Evolutionary conservation across 2,329 filamentous ascomycete species (phyloP).

Genomic region (Davidsoniella australis): DNA sequence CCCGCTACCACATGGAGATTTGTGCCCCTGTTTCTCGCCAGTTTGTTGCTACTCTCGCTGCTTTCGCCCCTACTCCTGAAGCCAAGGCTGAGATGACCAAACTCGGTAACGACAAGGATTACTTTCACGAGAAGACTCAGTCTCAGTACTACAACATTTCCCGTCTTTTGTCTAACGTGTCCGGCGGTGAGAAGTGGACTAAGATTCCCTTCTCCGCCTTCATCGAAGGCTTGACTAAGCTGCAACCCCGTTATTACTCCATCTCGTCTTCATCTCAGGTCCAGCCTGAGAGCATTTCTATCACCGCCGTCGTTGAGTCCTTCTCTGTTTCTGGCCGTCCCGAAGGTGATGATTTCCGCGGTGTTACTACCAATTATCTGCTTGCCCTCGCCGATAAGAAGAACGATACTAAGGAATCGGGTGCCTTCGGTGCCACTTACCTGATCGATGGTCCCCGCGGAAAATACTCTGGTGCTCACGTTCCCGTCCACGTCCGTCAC

Average conservation of each 20-base stretch:
- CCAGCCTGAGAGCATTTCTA: constrained; percentile 85
- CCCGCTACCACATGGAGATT: constrained; percentile 94
- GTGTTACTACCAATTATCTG: constrained; percentile 93
- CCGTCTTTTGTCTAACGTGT: constrained; percentile 58
- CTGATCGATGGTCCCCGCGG: constrained; percentile 77
- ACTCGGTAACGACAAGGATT: constrained; percentile 84
- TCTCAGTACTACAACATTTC: constrained; percentile 78
- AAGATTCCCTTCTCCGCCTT: constrained; percentile 85
- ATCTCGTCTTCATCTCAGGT: constrained; percentile 94
- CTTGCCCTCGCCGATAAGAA: constrained; percentile 93
- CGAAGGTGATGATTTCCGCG: constrained; percentile 58
- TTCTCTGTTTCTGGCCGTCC: constrained; percentile 58
- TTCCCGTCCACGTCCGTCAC: constrained; percentile 89
- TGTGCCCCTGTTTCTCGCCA: constrained; percentile 91
- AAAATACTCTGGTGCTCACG: constrained; percentile 90
- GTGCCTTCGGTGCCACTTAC: constrained; percentile 73
- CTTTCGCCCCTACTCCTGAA: constrained; percentile 74
- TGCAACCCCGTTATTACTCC: constrained; percentile 97
- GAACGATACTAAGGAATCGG: constrained; percentile 66
- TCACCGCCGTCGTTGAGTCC: constrained; percentile 88
- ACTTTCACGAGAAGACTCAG: constrained; percentile 75
- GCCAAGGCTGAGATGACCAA: constrained; percentile 77
- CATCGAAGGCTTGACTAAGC: constrained; percentile 83
- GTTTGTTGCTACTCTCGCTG: constrained; percentile 70
- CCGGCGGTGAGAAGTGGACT: constrained; percentile 59